These are phyloP conservation scores for Astrothelium macrocarpum DNA, from an alignment of 495 filamentous ascomycete genomes.

Conservation along the genomic window DNA sequence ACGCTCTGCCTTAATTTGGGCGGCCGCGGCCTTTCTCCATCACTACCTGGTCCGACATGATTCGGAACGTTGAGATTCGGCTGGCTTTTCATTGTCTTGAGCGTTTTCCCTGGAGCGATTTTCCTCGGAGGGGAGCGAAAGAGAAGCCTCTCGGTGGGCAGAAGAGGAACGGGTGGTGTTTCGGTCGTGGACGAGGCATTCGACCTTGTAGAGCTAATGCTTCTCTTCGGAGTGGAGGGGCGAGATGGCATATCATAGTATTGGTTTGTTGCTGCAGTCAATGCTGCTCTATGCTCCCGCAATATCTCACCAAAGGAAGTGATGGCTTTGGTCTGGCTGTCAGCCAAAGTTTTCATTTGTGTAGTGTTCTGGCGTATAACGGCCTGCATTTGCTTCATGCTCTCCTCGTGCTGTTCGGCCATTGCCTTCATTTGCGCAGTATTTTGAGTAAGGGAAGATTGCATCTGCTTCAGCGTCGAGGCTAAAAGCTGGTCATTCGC, in stretches of 20 bases:
- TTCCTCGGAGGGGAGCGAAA: slow-evolving; percentile 1
- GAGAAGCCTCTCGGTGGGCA: neutral
- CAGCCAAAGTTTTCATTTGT: slow-evolving; percentile 20
- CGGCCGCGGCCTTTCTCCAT: neutral
- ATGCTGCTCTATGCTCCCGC: neutral
- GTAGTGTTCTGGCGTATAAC: slow-evolving; percentile 14
- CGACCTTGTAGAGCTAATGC: neutral
- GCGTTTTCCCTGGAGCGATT: neutral
- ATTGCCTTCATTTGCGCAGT: neutral
- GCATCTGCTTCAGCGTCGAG: slow-evolving; percentile 16
- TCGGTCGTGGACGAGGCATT: neutral
- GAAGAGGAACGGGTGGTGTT: neutral
- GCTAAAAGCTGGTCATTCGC: neutral
- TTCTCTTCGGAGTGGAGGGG: neutral
- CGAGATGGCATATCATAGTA: neutral
- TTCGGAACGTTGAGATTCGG: neutral
- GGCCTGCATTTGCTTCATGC: slow-evolving; percentile 18
- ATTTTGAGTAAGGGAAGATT: slow-evolving; percentile 13
- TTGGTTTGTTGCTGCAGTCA: neutral
- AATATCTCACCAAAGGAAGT: neutral
- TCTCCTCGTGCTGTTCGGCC: slow-evolving; percentile 3
- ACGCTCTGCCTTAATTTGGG: neutral
- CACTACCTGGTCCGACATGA: neutral
- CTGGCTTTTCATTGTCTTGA: slow-evolving; percentile 3
- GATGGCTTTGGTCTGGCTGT: slow-evolving; percentile 10